These are phyloP conservation scores for Opeltia flavorubescens DNA, from an alignment of 495 filamentous ascomycete species.

Conservation along the genomic window DNA sequence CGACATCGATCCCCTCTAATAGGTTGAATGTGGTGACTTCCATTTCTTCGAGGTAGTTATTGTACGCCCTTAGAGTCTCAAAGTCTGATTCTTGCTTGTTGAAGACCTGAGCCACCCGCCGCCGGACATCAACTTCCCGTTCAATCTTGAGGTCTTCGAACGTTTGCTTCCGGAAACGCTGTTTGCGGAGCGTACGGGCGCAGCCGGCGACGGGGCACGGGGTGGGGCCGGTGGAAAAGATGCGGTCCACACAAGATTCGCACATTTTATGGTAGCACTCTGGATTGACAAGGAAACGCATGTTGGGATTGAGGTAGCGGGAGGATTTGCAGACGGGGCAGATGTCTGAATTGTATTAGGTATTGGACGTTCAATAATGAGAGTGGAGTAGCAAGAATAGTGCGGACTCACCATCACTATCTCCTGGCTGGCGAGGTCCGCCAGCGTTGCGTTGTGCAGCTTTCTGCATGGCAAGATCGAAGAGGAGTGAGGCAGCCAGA, in stretches of 20 bases:
- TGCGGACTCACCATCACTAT: constrained; percentile 35
- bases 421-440: constrained; percentile 20
- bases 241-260: constrained; percentile 80
- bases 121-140: constrained; percentile 84
- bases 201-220: constrained; percentile 85
- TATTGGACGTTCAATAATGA: constrained; percentile 3
- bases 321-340: constrained; percentile 95
- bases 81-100: constrained; percentile 89
- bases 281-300: constrained; percentile 89
- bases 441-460: constrained; percentile 7
- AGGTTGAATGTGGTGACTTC: constrained; percentile 85
- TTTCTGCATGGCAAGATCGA: constrained; percentile 9
- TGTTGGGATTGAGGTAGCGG: constrained; percentile 84
- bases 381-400: background rate
- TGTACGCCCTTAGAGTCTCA: constrained; percentile 61
- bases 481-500: background rate
- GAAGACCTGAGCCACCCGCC: constrained; percentile 66
- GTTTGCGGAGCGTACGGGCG: constrained; percentile 67
- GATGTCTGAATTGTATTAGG: constrained; percentile 49
- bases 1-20: constrained; percentile 53
- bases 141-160: constrained; percentile 86
- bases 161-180: constrained; percentile 70
- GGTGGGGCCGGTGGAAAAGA: constrained; percentile 81
- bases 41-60: constrained; percentile 88
- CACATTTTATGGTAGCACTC: constrained; percentile 99